Evolutionary conservation across 2,329 filamentous ascomycete species (phyloP).

Genomic region (Metarhizium rileyi): DNA sequence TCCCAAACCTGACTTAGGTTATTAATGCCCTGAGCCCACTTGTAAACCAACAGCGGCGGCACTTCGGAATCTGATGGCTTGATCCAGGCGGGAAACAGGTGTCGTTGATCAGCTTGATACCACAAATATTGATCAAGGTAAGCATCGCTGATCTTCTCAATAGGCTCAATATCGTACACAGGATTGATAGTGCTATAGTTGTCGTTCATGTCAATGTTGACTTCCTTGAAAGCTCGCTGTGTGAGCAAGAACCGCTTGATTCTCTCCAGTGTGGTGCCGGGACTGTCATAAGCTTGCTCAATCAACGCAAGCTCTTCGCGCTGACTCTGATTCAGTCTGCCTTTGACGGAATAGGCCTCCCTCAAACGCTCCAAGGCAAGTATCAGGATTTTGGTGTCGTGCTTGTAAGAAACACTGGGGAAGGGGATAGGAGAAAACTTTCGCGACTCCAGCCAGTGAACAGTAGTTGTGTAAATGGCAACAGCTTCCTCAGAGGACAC

Average conservation of each 20-base stretch:
- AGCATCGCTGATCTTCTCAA: constrained; percentile 98
- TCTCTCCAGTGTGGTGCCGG: constrained; percentile 85
- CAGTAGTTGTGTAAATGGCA: constrained; percentile 96
- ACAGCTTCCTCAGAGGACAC: constrained; percentile 98
- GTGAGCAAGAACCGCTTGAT: constrained; percentile 98
- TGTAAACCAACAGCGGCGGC: constrained; percentile 87
- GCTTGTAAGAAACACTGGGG: constrained; percentile 97
- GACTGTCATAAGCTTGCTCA: constrained; percentile 96
- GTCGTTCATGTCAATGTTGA: constrained; percentile 99
- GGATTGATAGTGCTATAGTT: constrained; percentile 99
- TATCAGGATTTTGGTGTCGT: constrained; percentile 98
- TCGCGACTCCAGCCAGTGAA: constrained; percentile 96
- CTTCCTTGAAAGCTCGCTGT: constrained; percentile 96
- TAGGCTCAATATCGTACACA: constrained; percentile 96
- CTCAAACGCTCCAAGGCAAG: constrained; percentile 84
- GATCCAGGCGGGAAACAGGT: constrained; percentile 97
- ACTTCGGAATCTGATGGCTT: constrained; percentile 98
- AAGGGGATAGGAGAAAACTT: constrained; percentile 99
- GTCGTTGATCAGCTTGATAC: constrained; percentile 97
- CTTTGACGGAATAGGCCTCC: constrained; percentile 96
- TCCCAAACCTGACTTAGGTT: constrained; percentile 95
- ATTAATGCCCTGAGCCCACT: constrained; percentile 99
- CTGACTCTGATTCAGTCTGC: constrained; percentile 91
- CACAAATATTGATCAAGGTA: constrained; percentile 98
- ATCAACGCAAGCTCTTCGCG: constrained; percentile 94